Evolutionary conservation across 1,139 yeast genomes (phyloP).

Genomic region (Entelexis sorbosivorans): DNA sequence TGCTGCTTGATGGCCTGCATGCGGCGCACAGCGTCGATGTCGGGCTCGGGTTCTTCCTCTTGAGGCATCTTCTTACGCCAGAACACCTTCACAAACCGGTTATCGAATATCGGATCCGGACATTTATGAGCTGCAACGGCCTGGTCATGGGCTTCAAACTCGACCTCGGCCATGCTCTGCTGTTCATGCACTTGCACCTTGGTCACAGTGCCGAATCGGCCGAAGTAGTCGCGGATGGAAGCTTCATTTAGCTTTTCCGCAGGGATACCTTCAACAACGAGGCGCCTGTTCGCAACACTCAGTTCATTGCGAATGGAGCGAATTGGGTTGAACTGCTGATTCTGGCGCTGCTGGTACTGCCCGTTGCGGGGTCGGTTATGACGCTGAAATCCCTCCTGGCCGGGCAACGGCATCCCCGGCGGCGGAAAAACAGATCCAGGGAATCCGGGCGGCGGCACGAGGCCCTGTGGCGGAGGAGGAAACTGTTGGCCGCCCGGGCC

Average conservation of each 20-base stretch:
- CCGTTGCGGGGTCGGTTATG: slow-evolving; percentile 9
- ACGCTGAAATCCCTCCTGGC: slow-evolving; percentile 2
- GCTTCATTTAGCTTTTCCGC: slow-evolving; percentile 34
- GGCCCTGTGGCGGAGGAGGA: slow-evolving; percentile 5
- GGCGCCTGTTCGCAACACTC: slow-evolving; percentile 22
- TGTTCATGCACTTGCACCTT: slow-evolving; percentile 28
- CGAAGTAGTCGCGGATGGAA: slow-evolving; percentile 32
- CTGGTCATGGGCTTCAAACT: slow-evolving; percentile 32
- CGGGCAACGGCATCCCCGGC: slow-evolving; percentile 7
- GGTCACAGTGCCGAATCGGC: slow-evolving; percentile 34
- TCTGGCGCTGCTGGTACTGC: slow-evolving; percentile 13
- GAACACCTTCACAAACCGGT: slow-evolving; percentile 40
- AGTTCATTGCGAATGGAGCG: slow-evolving; percentile 22
- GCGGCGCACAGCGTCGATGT: slow-evolving; percentile 32
- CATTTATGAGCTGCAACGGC: slow-evolving; percentile 38
- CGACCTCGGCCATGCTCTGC: slow-evolving; percentile 33
- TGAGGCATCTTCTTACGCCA: slow-evolving; percentile 30
- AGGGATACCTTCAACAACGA: slow-evolving; percentile 39
- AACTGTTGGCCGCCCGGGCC: not conserved
- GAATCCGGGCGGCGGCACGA: not conserved
- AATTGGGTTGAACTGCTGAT: slow-evolving; percentile 4
- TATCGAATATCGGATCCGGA: slow-evolving; percentile 40
- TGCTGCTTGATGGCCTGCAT: slow-evolving; percentile 36
- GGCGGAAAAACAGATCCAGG: not conserved
- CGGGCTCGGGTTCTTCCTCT: slow-evolving; percentile 25